Evolutionary conservation across 106 monocot genomes (phyloP).

Genomic region (Acanthochlamys bracteata): DNA sequence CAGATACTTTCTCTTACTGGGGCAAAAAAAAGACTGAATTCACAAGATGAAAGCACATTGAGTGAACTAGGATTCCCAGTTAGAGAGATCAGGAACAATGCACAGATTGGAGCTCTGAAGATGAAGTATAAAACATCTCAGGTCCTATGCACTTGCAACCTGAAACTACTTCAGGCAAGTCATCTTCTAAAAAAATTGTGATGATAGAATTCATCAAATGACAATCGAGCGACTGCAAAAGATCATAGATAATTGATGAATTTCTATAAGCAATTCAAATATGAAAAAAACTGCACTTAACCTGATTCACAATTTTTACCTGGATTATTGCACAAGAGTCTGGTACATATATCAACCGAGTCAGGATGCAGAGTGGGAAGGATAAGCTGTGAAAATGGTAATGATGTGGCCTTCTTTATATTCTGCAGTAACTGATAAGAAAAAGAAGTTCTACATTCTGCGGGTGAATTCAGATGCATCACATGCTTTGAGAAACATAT

Average conservation of each 20-base stretch:
- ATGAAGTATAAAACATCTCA: too few species aligned
- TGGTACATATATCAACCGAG: conserved; percentile 39
- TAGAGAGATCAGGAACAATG: too few species aligned
- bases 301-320: conserved; percentile 12
- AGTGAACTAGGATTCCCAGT: too few species aligned
- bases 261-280: too few species aligned
- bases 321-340: conserved; percentile 40
- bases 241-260: too few species aligned
- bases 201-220: conserved; percentile 38
- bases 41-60: too few species aligned
- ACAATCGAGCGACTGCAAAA: conserved; percentile 27
- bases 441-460: neutral
- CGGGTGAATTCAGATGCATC: too few species aligned
- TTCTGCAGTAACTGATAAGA: conserved; percentile 29
- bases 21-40: too few species aligned
- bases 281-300: neutral
- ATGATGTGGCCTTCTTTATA: conserved; percentile 25
- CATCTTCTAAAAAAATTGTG: conserved; percentile 31
- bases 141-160: too few species aligned
- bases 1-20: too few species aligned
- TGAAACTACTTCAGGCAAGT: neutral
- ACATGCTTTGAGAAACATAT: too few species aligned
- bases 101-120: too few species aligned
- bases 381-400: conserved; percentile 44
- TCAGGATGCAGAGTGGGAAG: conserved; percentile 35